phyloP scores from a whole-genome alignment of 202 grass and related monocot genomes.

The Hordeum pubiflorum region DNA sequence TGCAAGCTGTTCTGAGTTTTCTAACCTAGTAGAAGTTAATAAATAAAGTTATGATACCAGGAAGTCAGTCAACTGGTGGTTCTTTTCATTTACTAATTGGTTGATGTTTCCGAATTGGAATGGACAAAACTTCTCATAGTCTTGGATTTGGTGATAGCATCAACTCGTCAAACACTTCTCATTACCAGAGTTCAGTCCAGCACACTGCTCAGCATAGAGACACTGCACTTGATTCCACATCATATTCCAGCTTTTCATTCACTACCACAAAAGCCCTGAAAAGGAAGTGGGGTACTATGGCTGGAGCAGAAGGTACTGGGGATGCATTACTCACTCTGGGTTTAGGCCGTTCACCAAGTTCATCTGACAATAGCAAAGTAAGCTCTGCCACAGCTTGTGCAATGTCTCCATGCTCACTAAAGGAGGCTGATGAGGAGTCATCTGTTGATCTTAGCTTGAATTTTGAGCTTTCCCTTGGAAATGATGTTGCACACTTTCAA shows the following conservation, averaged over 20 bases:
- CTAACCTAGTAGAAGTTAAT: slow-evolving; percentile 42
- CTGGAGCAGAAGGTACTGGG: slow-evolving; percentile 24
- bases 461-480: slow-evolving; percentile 48
- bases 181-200: slow-evolving; percentile 28
- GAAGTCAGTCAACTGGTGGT: slow-evolving; percentile 45
- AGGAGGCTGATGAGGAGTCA: slow-evolving; percentile 62
- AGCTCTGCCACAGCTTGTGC: slow-evolving; percentile 55
- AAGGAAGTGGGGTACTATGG: slow-evolving; percentile 39
- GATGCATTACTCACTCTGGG: slow-evolving; percentile 44
- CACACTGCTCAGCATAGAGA: slow-evolving; percentile 25
- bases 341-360: slow-evolving; percentile 52
- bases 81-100: slow-evolving; percentile 42
- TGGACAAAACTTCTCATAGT: slow-evolving; percentile 37
- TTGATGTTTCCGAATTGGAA: slow-evolving; percentile 46
- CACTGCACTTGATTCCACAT: slow-evolving; percentile 28
- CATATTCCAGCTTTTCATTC: slow-evolving; percentile 33
- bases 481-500: slow-evolving; percentile 29
- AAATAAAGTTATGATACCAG: slow-evolving; percentile 37
- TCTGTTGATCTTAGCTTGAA: slow-evolving; percentile 55
- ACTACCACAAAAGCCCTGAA: slow-evolving; percentile 26
- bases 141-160: slow-evolving; percentile 35
- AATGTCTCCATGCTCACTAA: slow-evolving; percentile 40
- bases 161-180: slow-evolving; percentile 17
- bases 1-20: slow-evolving; percentile 33
- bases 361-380: slow-evolving; percentile 62